A percentile compares a stretch with the other conserved stretches of the same genome.
These are phyloP conservation scores for Purpureocillium takamizusanense DNA, from an alignment of 2,329 filamentous ascomycete genomes.

Conservation along the genomic window DNA sequence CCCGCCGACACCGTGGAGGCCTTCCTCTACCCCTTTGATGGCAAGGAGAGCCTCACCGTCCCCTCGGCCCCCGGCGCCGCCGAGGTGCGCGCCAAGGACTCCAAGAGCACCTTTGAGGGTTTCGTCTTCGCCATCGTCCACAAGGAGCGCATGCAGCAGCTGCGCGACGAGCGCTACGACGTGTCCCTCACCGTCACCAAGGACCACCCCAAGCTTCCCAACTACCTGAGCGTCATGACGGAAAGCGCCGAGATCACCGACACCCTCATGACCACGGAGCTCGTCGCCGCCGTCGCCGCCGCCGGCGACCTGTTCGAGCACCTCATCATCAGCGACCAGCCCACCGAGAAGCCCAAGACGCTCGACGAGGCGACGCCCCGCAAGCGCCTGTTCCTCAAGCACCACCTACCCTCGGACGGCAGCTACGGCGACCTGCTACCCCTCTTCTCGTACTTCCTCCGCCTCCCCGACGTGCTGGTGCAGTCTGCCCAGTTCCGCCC, in stretches of 20 bases:
- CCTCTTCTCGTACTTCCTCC: conserved; percentile 73
- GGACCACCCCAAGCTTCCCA: conserved; percentile 81
- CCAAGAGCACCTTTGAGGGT: conserved; percentile 68
- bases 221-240: conserved; percentile 90
- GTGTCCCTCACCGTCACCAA: conserved; percentile 87
- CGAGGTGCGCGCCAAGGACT: conserved; percentile 42
- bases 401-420: conserved; percentile 56
- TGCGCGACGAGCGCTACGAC: conserved; percentile 91
- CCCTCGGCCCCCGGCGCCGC: conserved; percentile 52
- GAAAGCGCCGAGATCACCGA: conserved; percentile 95
- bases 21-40: conserved; percentile 81
- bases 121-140: conserved; percentile 95
- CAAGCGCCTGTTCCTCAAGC: conserved; percentile 79
- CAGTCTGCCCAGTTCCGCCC: conserved; percentile 74
- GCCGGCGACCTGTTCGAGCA: conserved; percentile 77
- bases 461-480: conserved; percentile 75
- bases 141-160: conserved; percentile 84
- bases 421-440: conserved; percentile 59
- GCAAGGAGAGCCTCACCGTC: conserved; percentile 73
- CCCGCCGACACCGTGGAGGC: conserved; percentile 70
- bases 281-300: conserved; percentile 67
- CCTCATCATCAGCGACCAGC: conserved; percentile 83
- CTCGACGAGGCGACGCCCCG: conserved; percentile 75
- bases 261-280: conserved; percentile 74
- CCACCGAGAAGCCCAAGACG: conserved; percentile 73